Evolutionary conservation across 129 eudicot species (phyloP).

Genomic region (Centella asiatica): DNA sequence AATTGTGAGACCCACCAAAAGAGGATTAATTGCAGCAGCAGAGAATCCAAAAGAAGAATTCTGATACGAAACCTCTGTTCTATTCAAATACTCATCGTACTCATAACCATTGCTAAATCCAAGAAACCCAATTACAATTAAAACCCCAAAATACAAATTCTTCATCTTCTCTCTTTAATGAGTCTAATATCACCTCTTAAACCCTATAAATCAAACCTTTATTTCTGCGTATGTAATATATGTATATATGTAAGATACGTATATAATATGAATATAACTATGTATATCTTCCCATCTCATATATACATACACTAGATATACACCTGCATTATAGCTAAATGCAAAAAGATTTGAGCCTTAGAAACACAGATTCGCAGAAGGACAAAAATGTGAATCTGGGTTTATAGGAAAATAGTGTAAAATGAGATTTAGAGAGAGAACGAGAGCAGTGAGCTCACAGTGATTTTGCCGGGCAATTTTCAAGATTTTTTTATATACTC

Average conservation of each 20-base stretch:
- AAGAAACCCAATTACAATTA: slow-evolving; percentile 8
- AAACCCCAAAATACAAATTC: neutral
- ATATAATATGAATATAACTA: neutral
- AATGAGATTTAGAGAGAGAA: neutral
- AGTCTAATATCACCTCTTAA: neutral
- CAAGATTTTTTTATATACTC: neutral
- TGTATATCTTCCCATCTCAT: neutral
- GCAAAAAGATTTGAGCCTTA: neutral
- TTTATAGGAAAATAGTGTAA: neutral
- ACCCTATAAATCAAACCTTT: neutral
- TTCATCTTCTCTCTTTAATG: neutral
- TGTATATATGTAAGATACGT: too few relatives aligned
- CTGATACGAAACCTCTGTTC: neutral
- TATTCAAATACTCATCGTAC: slow-evolving; percentile 7
- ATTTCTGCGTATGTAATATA: too few relatives aligned
- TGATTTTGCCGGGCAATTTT: slow-evolving; percentile 9
- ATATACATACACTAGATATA: neutral
- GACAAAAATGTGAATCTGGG: slow-evolving; percentile 9
- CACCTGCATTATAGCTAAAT: neutral
- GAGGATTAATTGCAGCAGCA: slow-evolving; percentile 3
- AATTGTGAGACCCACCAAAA: slow-evolving; percentile 16
- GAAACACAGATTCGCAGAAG: neutral
- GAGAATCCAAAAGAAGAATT: slow-evolving; percentile 5
- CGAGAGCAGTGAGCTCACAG: neutral
- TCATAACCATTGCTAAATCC: neutral